These are phyloP conservation scores for Aspergillus carlsbadensis DNA, from an alignment of 495 filamentous ascomycete species.

Conservation along the genomic window DNA sequence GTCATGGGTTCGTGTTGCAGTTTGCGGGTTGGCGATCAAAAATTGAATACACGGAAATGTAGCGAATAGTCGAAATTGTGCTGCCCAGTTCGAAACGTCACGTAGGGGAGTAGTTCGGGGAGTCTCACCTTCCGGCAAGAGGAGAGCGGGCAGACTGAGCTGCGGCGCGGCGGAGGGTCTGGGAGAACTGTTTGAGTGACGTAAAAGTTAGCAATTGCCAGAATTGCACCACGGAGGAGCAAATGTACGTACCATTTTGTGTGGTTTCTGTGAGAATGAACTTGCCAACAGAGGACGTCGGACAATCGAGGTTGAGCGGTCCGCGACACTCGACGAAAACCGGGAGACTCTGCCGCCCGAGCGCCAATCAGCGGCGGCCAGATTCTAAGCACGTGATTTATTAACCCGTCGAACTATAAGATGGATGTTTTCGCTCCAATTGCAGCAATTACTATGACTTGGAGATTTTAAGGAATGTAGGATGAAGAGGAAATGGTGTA, in stretches of 20 bases:
- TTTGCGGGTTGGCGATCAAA: background rate
- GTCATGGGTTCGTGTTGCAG: background rate
- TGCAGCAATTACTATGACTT: background rate
- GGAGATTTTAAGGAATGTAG: background rate
- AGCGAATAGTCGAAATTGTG: background rate
- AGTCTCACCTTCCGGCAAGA: constrained; percentile 45
- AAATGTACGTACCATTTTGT: constrained; percentile 33
- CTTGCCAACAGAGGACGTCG: constrained; percentile 31
- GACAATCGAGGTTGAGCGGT: constrained; percentile 18
- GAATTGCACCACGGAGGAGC: background rate
- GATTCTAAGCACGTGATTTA: constrained; percentile 21
- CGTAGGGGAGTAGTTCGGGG: background rate
- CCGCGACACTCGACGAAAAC: constrained; percentile 36
- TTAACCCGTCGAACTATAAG: constrained; percentile 7
- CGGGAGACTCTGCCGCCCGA: constrained; percentile 31
- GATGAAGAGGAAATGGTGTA: background rate
- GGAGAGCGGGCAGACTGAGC: constrained; percentile 36
- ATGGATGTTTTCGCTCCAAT: constrained; percentile 3
- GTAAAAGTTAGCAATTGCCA: constrained; percentile 26
- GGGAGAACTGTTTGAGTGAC: constrained; percentile 34
- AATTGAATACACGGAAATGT: no score
- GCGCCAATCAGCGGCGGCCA: constrained; percentile 29
- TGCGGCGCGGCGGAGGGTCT: constrained; percentile 45
- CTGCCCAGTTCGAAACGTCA: no score
- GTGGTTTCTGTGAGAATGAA: constrained; percentile 18